Evolutionary conservation across 2,329 filamentous ascomycete genomes (phyloP), one percentile per base, ranked within the genome.

Genomic region (Cercospora zeae-maydis): DNA sequence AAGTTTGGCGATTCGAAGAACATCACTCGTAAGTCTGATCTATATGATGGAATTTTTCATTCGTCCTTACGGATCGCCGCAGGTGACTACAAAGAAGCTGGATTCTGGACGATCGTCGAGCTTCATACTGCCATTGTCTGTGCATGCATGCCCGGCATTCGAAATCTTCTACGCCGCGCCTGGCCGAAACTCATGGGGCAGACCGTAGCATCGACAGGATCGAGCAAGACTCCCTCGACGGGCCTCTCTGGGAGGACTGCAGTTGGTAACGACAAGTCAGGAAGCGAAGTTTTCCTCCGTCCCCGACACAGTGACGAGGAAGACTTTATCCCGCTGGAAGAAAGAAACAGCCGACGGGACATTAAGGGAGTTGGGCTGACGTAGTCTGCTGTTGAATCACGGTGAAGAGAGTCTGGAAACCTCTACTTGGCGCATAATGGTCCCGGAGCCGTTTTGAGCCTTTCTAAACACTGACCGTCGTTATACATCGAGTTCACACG

Each of bases 111-210:
- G 4, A 52, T 65, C n/a, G 55, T 67, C 1, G 66, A 67, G 30
- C 21, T 67, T 19, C 58, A 67, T 54, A 64, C 61, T 5, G 63
- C 66, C 3, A 49, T 67, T 24, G 63, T 59, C 47, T 67, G 66
- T 24, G 66, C 66, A 21, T 67, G 66, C 49, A 67, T 67, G 63
- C 66, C 66, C 16, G 66, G 63, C 47, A 67, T 67, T 36, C 63
- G 65, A 11, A 67, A 67, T 16, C 55, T 67, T 13, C 54, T 67
- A 11, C 65, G 65, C 8, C 58, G 59, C 24, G 63, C 63, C 4
- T 65, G 59, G 27, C 65, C 65, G 9, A 63, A 55, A 16, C 21
- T 64, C 1, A 67, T 67, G 63, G 65, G 65, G 1, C 33, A 42
- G 2, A 42, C 59, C 5, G 19, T 33, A 24, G 33, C 55, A 16